A percentile compares a stretch with the other conserved stretches of the same genome.
These are phyloP conservation scores for Carex littledalei DNA, from an alignment of 176 grass and related monocot genomes.

Conservation along the genomic window DNA sequence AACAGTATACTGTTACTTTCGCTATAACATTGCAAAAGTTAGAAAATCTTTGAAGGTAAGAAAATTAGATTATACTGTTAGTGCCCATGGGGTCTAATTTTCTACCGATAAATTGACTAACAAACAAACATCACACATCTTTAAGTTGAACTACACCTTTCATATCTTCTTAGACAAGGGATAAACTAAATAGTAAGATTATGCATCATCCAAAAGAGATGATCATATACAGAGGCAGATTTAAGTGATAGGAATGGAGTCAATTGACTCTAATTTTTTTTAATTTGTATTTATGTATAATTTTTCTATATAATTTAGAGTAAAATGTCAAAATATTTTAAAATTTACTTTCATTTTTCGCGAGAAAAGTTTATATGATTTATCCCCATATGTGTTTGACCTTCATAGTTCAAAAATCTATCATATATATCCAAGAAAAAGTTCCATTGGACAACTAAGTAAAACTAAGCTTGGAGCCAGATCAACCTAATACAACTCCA, in stretches of 20 bases:
- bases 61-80: conserved; percentile 11
- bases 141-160: conserved; percentile 14
- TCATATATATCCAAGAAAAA: background rate
- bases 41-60: conserved; percentile 18
- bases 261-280: too few species aligned
- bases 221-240: background rate
- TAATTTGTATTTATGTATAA: too few species aligned
- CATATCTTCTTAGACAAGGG: background rate
- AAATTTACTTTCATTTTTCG: too few species aligned
- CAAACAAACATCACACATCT: background rate
- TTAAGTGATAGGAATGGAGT: too few species aligned
- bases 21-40: background rate
- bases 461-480: background rate
- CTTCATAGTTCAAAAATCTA: too few species aligned
- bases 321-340: too few species aligned
- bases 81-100: background rate
- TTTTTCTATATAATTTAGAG: too few species aligned
- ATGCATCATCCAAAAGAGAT: background rate
- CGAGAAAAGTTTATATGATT: too few species aligned
- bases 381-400: too few species aligned
- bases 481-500: background rate
- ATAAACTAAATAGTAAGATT: background rate
- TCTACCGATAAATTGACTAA: conserved; percentile 15
- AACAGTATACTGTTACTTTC: background rate
- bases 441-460: background rate